Percentiles rank a stretch among this genome's conserved stretches.
These are phyloP conservation scores for Rhodotorula sphaerocarpa DNA, from an alignment of 768 basidiomycete species.

Conservation along the genomic window DNA sequence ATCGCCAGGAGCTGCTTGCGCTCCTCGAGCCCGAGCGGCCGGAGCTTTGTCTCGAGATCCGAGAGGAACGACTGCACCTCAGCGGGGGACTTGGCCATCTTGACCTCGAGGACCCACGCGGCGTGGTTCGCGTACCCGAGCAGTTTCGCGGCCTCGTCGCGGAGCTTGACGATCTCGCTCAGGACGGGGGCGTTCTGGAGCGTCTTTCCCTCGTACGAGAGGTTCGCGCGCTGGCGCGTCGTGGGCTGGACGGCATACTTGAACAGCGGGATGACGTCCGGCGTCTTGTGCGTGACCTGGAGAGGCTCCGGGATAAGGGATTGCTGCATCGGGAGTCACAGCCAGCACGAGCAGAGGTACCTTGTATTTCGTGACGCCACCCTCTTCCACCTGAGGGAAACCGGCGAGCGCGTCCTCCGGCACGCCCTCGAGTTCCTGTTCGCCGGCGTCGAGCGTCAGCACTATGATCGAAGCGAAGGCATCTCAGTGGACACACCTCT, in stretches of 20 bases:
- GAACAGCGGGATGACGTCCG: slow-evolving; percentile 71
- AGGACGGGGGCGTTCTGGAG: slow-evolving; percentile 63
- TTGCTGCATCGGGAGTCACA: too few relatives aligned
- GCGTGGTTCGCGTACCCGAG: slow-evolving; percentile 74
- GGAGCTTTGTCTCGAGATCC: slow-evolving; percentile 64
- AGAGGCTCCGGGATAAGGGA: slow-evolving; percentile 46
- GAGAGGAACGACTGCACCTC: slow-evolving; percentile 62
- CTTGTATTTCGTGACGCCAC: slow-evolving; percentile 42
- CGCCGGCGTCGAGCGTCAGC: slow-evolving; percentile 57
- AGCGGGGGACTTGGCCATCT: slow-evolving; percentile 53
- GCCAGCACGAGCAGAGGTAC: too few relatives aligned
- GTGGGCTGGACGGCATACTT: slow-evolving; percentile 66
- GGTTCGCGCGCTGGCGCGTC: slow-evolving; percentile 59
- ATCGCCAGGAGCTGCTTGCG: slow-evolving; percentile 58
- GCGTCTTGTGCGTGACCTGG: slow-evolving; percentile 71
- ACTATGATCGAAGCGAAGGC: slow-evolving; percentile 43
- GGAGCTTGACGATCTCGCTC: slow-evolving; percentile 59
- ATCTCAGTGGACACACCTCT: slow-evolving; percentile 7
- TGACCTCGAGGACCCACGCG: slow-evolving; percentile 64
- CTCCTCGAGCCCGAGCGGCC: slow-evolving; percentile 64
- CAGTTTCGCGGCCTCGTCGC: slow-evolving; percentile 59
- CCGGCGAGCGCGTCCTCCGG: slow-evolving; percentile 71
- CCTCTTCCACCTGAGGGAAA: slow-evolving; percentile 56
- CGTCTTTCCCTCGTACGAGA: slow-evolving; percentile 63
- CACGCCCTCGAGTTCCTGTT: slow-evolving; percentile 69